Evolutionary conservation across 768 basidiomycete genomes (phyloP).

Genomic region (Kwoniella pini): DNA sequence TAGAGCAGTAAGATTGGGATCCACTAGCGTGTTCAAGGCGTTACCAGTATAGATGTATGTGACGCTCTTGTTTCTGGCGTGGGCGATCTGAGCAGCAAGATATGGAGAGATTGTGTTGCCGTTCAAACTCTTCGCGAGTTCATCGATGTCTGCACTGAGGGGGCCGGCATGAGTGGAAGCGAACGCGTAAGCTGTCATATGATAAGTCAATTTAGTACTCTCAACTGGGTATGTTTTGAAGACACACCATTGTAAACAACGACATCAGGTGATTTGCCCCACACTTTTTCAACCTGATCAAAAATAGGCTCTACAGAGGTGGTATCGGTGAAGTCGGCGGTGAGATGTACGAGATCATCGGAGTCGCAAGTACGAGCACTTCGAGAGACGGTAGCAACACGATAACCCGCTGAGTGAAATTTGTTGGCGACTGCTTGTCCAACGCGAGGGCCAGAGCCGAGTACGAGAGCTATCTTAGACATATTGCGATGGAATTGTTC

Average conservation of each 20-base stretch:
- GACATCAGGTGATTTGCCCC: slow-evolving; percentile 4
- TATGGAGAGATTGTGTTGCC: slow-evolving; percentile 1
- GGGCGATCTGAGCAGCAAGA: slow-evolving; percentile 1
- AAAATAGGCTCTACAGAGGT: slow-evolving; percentile 2
- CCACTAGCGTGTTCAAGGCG: background rate
- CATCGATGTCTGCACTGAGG: background rate
- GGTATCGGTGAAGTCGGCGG: slow-evolving; percentile 1
- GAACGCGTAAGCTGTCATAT: background rate
- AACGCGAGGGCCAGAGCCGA: background rate
- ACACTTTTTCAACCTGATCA: background rate
- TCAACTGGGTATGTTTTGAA: too few species aligned
- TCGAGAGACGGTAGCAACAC: background rate
- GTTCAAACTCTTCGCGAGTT: background rate
- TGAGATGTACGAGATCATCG: slow-evolving; percentile 1
- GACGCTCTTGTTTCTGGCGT: background rate
- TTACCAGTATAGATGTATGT: slow-evolving; percentile 5
- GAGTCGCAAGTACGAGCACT: background rate
- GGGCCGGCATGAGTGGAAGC: background rate
- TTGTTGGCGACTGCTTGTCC: background rate
- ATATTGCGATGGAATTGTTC: background rate
- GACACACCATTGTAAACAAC: slow-evolving; percentile 7
- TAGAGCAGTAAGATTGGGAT: background rate
- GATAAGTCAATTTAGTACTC: too few species aligned
- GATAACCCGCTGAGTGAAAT: background rate
- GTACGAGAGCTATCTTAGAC: slow-evolving; percentile 5